phyloP scores from a whole-genome alignment of 371 early-diverging fungal genomes.

The Funneliformis caledonium region DNA sequence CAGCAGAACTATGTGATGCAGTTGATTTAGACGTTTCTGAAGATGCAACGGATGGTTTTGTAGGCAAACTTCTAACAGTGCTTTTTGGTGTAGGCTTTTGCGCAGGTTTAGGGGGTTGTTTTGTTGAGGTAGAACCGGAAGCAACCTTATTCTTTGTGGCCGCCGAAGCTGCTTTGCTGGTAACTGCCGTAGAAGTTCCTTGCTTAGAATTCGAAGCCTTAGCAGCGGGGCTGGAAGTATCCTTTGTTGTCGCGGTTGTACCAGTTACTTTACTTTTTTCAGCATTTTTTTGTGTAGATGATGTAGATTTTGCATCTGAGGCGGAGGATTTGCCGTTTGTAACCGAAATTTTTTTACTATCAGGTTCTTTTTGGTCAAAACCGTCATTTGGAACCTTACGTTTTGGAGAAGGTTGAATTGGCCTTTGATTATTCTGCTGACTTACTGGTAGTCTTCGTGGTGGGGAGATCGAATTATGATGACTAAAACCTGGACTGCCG shows the following conservation, averaged over 20 bases:
- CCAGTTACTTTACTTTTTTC: not conserved
- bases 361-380: conserved; percentile 30
- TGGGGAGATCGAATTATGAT: not conserved
- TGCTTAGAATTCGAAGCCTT: not conserved
- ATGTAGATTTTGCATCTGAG: not conserved
- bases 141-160: not conserved
- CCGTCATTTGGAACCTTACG: conserved; percentile 29
- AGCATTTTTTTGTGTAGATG: conserved; percentile 13
- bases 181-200: not conserved
- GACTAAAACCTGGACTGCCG: not conserved
- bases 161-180: not conserved
- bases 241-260: not conserved
- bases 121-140: not conserved
- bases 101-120: not conserved
- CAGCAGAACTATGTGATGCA: not conserved
- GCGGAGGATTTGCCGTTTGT: conserved; percentile 5
- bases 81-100: conserved; percentile 2
- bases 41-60: not conserved
- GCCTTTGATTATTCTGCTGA: conserved; percentile 22
- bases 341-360: conserved; percentile 1
- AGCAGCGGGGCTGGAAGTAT: not conserved
- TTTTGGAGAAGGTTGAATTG: conserved; percentile 1
- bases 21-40: not conserved
- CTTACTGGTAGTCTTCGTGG: not conserved
- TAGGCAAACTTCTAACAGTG: not conserved